These are phyloP conservation scores for Blastocystis sp. DNA, from an alignment of 352 stramenopile genomes.

Conservation along the genomic window DNA sequence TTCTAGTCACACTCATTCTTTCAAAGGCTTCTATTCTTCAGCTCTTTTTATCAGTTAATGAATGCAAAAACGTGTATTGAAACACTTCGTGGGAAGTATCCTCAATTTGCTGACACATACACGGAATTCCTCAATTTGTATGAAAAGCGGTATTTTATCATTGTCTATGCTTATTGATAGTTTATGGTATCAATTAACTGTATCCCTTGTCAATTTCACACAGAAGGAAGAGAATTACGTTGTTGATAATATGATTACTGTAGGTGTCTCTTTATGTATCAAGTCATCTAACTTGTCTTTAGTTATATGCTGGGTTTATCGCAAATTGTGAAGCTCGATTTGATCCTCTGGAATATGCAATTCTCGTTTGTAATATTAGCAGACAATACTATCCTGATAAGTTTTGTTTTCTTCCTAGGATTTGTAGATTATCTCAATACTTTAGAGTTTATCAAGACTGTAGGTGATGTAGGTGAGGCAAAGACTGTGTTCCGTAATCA, in stretches of 20 bases:
- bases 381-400: constrained; percentile 52
- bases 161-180: not conserved
- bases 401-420: not conserved
- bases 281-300: not conserved
- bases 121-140: constrained; percentile 29
- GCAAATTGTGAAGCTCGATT: constrained; percentile 25
- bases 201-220: constrained; percentile 34
- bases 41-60: not conserved
- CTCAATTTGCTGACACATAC: constrained; percentile 33
- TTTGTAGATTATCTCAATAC: constrained; percentile 49
- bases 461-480: constrained; percentile 30
- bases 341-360: constrained; percentile 48
- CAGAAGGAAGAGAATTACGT: constrained; percentile 49
- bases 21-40: constrained; percentile 23
- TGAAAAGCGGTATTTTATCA: constrained; percentile 2
- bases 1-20: not conserved
- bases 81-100: constrained; percentile 1
- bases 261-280: not conserved
- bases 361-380: constrained; percentile 54
- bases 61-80: constrained; percentile 42
- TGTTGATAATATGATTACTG: constrained; percentile 60
- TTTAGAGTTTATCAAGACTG: constrained; percentile 48
- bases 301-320: constrained; percentile 59
- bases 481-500: constrained; percentile 46
- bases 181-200: constrained; percentile 49